Conservation (phyloP, 116 monocot species). For the Posidonia oceanica region DNA sequence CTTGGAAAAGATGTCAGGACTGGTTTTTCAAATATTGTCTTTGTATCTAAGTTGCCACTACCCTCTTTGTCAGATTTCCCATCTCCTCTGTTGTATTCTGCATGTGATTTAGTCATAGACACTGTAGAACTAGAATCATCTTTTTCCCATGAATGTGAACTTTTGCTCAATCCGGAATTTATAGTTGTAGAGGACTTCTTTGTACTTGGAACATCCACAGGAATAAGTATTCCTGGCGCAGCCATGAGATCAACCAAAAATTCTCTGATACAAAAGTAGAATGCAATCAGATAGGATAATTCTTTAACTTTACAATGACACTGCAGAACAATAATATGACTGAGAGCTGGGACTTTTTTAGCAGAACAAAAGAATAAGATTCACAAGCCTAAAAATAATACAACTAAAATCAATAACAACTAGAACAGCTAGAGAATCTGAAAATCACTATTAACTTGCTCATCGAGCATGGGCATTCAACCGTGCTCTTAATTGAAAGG, state of each 20-base stretch:
- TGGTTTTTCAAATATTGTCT: constrained; percentile 25
- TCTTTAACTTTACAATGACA: neutral
- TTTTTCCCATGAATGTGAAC: constrained; percentile 12
- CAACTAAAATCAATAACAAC: too few species aligned
- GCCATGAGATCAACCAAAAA: constrained; percentile 99
- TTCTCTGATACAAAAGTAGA: constrained; percentile 42
- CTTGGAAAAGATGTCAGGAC: constrained; percentile 17
- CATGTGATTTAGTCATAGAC: constrained; percentile 8
- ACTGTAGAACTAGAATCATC: constrained; percentile 15
- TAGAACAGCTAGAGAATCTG: too few species aligned
- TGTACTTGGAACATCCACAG: constrained; percentile 60
- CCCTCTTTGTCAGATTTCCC: constrained; percentile 11
- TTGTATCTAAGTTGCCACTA: constrained; percentile 14
- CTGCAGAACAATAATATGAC: too few species aligned
- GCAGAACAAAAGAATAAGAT: too few species aligned
- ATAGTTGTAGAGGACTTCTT: constrained; percentile 41
- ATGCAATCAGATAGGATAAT: neutral
- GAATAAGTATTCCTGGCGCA: constrained; percentile 92
- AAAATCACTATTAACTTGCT: too few species aligned
- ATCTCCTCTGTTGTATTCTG: constrained; percentile 11
- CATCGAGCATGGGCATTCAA: too few species aligned
- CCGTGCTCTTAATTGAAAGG: too few species aligned
- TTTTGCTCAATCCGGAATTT: constrained; percentile 23
- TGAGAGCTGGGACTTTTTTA: neutral
- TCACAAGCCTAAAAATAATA: too few species aligned